Percentiles rank a stretch among this genome's conserved stretches.
Evolutionary conservation across 352 stramenopile genomes (phyloP).

Genomic region (Phytophthora niederhauseri): DNA sequence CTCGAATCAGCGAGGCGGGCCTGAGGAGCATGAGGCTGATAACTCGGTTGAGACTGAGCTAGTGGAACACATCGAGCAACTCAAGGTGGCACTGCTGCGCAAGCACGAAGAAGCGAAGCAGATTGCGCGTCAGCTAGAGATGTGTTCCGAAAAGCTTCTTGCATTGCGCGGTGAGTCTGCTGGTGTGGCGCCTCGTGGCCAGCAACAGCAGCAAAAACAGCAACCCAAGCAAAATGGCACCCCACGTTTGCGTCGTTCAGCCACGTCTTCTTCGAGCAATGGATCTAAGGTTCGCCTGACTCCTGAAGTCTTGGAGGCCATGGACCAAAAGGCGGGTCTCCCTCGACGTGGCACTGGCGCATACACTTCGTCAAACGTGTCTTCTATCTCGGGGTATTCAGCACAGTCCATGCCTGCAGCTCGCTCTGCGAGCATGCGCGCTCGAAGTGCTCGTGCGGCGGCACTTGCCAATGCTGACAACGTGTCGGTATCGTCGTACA

Average conservation of each 20-base stretch:
- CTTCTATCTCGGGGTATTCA: slow-evolving; percentile 69
- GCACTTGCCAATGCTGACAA: slow-evolving; percentile 47
- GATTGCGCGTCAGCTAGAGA: slow-evolving; percentile 60
- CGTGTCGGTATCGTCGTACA: slow-evolving; percentile 63
- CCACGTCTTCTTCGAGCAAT: slow-evolving; percentile 22
- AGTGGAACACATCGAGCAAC: slow-evolving; percentile 65
- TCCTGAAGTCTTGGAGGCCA: slow-evolving; percentile 60
- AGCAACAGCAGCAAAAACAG: slow-evolving; percentile 18
- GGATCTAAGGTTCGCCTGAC: slow-evolving; percentile 56
- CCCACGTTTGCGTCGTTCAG: slow-evolving; percentile 13
- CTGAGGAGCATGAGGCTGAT: slow-evolving; percentile 34
- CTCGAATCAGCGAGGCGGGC: slow-evolving; percentile 64
- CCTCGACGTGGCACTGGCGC: slow-evolving; percentile 48
- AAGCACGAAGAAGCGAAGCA: slow-evolving; percentile 85
- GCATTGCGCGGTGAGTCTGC: slow-evolving; percentile 35
- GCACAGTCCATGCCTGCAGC: slow-evolving; percentile 42
- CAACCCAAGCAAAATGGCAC: slow-evolving; percentile 25
- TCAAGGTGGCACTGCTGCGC: slow-evolving; percentile 66
- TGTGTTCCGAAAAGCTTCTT: slow-evolving; percentile 59
- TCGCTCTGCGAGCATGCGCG: slow-evolving; percentile 32
- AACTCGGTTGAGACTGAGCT: slow-evolving; percentile 53
- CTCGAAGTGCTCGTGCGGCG: slow-evolving; percentile 40
- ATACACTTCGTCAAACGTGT: slow-evolving; percentile 70
- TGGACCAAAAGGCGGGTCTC: slow-evolving; percentile 59
- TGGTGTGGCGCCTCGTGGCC: neutral